Percentiles rank a stretch among this genome's conserved stretches.
phyloP scores from a whole-genome alignment of 2,329 filamentous ascomycete genomes.

The Calonectria multiphialidica region DNA sequence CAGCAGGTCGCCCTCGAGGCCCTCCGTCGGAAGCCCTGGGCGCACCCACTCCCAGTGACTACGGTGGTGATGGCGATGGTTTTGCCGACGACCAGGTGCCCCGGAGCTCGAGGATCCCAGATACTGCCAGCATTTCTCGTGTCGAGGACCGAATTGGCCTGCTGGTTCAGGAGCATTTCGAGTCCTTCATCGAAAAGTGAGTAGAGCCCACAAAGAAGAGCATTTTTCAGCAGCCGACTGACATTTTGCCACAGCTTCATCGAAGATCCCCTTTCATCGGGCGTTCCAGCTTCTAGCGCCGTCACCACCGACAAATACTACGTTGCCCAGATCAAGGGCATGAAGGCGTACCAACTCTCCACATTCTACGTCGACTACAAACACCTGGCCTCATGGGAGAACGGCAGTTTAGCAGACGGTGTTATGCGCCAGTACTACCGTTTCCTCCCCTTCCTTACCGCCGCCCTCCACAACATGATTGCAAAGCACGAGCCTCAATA shows the following conservation, averaged over 20 bases:
- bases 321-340: constrained; percentile 83
- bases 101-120: constrained; percentile 59
- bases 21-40: constrained; percentile 74
- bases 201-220: constrained; percentile 33
- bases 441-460: constrained; percentile 90
- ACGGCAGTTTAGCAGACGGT: constrained; percentile 85
- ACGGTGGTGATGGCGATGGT: constrained; percentile 64
- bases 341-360: constrained; percentile 80
- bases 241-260: constrained; percentile 63
- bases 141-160: constrained; percentile 84
- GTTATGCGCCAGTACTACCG: constrained; percentile 94
- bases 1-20: constrained; percentile 64
- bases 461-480: constrained; percentile 91
- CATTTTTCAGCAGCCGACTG: not conserved
- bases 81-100: constrained; percentile 76
- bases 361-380: constrained; percentile 90
- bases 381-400: constrained; percentile 82
- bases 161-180: constrained; percentile 81
- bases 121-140: constrained; percentile 69
- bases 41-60: constrained; percentile 65
- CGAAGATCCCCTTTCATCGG: constrained; percentile 75
- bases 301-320: constrained; percentile 86
- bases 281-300: constrained; percentile 75
- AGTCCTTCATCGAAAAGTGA: constrained; percentile 83
- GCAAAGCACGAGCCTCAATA: constrained; percentile 95